These are phyloP conservation scores for Solanum hybrid DNA, from an alignment of 305 asterid species.

Conservation along the genomic window DNA sequence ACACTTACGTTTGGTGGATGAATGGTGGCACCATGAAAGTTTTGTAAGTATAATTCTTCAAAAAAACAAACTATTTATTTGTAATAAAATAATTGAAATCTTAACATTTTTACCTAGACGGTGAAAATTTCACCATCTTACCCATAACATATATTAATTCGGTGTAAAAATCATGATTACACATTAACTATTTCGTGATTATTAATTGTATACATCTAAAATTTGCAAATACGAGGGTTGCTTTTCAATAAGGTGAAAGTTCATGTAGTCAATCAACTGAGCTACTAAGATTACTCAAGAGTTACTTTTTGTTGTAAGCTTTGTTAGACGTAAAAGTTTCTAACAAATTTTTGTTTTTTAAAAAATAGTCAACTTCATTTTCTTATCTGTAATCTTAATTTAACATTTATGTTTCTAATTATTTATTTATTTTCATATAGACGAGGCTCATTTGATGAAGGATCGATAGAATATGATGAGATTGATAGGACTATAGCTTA, in stretches of 20 bases:
- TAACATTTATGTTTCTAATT: neutral
- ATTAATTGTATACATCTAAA: neutral
- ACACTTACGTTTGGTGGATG: slow-evolving; percentile 74
- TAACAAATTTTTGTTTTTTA: too few species aligned
- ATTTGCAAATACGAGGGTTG: rapidly evolving
- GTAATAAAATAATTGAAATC: too few species aligned
- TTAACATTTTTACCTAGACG: neutral
- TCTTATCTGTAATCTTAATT: neutral
- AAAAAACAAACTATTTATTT: too few species aligned
- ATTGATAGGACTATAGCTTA: slow-evolving; percentile 14
- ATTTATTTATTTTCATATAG: neutral
- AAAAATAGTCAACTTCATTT: neutral
- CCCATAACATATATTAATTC: neutral
- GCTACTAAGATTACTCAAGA: neutral
- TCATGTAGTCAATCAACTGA: rapidly evolving
- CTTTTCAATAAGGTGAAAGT: neutral
- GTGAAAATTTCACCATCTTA: neutral
- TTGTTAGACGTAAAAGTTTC: neutral
- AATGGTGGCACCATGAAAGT: slow-evolving; percentile 29
- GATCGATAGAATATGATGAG: slow-evolving; percentile 18
- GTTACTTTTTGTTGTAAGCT: neutral
- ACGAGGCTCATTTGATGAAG: slow-evolving; percentile 41
- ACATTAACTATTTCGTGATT: neutral
- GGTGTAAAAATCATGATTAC: neutral
- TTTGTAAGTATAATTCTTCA: slow-evolving; percentile 26